A percentile compares a stretch with the other conserved stretches of the same genome.
phyloP scores from a whole-genome alignment of 2,329 filamentous ascomycete species.

The Hymenoscyphus fraxineus region DNA sequence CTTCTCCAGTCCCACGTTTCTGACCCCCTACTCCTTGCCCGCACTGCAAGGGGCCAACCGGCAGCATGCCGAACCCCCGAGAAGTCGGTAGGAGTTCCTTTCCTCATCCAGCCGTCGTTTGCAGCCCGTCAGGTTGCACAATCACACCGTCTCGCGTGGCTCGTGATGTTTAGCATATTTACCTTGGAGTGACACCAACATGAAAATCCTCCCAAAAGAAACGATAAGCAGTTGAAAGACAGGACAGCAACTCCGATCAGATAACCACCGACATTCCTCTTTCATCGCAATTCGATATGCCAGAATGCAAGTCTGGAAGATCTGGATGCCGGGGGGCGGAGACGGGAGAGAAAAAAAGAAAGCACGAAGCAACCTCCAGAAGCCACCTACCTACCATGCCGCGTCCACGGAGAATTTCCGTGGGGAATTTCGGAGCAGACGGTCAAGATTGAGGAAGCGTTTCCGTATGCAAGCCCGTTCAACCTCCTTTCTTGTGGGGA shows the following conservation, averaged over 20 bases:
- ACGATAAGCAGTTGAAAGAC: not conserved
- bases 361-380: not conserved
- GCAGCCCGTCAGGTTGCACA: not conserved
- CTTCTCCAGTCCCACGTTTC: not conserved
- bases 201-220: not conserved
- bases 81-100: not conserved
- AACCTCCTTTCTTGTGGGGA: not conserved
- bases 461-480: not conserved
- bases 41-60: not conserved
- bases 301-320: not conserved
- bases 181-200: not conserved
- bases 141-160: not conserved
- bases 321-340: too few species aligned
- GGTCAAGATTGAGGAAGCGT: not conserved
- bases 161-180: conserved; percentile 2
- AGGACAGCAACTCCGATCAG: not conserved
- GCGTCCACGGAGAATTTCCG: not conserved
- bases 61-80: conserved; percentile 5
- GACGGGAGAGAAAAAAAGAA: too few species aligned
- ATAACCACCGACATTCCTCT: not conserved
- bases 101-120: not conserved
- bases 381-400: not conserved
- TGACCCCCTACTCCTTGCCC: not conserved
- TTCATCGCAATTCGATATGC: not conserved
- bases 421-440: not conserved